A percentile compares a stretch with the other conserved stretches of the same genome.
phyloP scores from a whole-genome alignment of 306 rosid genomes.

The Citrullus amarus region DNA sequence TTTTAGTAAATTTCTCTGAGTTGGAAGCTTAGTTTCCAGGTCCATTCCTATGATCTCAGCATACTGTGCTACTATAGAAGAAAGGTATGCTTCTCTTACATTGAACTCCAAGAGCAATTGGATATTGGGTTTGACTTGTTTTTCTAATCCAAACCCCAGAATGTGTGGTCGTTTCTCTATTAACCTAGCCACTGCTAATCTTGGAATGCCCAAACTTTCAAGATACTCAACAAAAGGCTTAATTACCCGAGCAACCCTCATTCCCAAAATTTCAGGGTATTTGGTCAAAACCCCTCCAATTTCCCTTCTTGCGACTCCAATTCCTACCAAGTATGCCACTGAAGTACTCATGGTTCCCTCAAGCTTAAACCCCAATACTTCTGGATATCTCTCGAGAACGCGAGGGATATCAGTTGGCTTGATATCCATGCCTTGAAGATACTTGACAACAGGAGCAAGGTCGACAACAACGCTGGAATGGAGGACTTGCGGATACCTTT shows the following conservation, averaged over 20 bases:
- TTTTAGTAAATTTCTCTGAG: slow-evolving; percentile 46
- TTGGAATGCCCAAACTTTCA: slow-evolving; percentile 76
- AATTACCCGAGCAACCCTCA: slow-evolving; percentile 82
- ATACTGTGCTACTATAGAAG: slow-evolving; percentile 72
- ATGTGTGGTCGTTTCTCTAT: slow-evolving; percentile 82
- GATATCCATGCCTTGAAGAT: slow-evolving; percentile 96
- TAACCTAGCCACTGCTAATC: slow-evolving; percentile 76
- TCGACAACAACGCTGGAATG: slow-evolving; percentile 96
- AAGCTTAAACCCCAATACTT: slow-evolving; percentile 81
- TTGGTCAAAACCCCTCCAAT: slow-evolving; percentile 72
- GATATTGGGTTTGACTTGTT: slow-evolving; percentile 69
- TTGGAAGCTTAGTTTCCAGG: slow-evolving; percentile 47
- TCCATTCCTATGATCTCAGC: slow-evolving; percentile 82
- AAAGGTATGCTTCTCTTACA: slow-evolving; percentile 40
- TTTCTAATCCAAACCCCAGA: slow-evolving; percentile 69
- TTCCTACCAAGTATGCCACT: slow-evolving; percentile 80
- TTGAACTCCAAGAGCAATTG: slow-evolving; percentile 64
- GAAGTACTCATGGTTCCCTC: slow-evolving; percentile 99
- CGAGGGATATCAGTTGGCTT: slow-evolving; percentile 56
- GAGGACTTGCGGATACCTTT: slow-evolving; percentile 85
- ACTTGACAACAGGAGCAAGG: slow-evolving; percentile 70
- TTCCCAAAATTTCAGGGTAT: slow-evolving; percentile 85
- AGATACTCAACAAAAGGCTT: slow-evolving; percentile 90
- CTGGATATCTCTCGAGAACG: slow-evolving; percentile 88
- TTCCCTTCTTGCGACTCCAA: slow-evolving; percentile 86